Evolutionary conservation across 2,329 filamentous ascomycete species (phyloP).

Genomic region (Penicillium olsonii): DNA sequence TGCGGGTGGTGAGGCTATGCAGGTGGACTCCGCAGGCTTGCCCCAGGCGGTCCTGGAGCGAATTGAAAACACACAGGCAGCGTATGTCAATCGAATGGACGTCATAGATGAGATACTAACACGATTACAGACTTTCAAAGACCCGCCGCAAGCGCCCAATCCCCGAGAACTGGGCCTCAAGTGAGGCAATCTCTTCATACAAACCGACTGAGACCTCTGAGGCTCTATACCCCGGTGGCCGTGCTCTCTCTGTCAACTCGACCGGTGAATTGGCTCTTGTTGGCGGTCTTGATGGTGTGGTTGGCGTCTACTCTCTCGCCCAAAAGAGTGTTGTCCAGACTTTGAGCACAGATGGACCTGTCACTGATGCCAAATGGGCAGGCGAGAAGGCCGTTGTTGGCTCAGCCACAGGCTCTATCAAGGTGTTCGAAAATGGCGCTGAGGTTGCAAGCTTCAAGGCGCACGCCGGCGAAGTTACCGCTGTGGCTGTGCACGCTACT

Average conservation of each 20-base stretch:
- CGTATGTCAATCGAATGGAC: conserved; percentile 58
- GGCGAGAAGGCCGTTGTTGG: conserved; percentile 70
- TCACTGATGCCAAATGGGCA: conserved; percentile 63
- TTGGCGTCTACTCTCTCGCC: conserved; percentile 76
- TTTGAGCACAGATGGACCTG: conserved; percentile 63
- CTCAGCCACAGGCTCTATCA: conserved; percentile 74
- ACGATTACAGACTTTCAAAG: conserved; percentile 69
- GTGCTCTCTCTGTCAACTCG: conserved; percentile 59
- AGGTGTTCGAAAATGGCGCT: conserved; percentile 72
- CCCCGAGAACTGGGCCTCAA: conserved; percentile 80
- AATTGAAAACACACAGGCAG: conserved; percentile 78
- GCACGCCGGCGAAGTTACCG: conserved; percentile 79
- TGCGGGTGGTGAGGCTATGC: conserved; percentile 79
- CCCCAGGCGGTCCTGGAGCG: conserved; percentile 70
- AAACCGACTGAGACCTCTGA: conserved; percentile 57
- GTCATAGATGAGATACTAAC: conserved; percentile 20
- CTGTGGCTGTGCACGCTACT: conserved; percentile 77
- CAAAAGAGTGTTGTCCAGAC: conserved; percentile 73
- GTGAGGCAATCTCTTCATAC: conserved; percentile 68
- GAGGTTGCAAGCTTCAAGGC: conserved; percentile 72
- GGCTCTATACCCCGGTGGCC: conserved; percentile 60
- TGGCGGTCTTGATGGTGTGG: conserved; percentile 72
- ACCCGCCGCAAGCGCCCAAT: conserved; percentile 86
- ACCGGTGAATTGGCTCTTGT: conserved; percentile 69
- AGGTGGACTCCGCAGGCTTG: conserved; percentile 78